Conservation (phyloP, 768 basidiomycete genomes). For the Paxillus rubicundulus region DNA sequence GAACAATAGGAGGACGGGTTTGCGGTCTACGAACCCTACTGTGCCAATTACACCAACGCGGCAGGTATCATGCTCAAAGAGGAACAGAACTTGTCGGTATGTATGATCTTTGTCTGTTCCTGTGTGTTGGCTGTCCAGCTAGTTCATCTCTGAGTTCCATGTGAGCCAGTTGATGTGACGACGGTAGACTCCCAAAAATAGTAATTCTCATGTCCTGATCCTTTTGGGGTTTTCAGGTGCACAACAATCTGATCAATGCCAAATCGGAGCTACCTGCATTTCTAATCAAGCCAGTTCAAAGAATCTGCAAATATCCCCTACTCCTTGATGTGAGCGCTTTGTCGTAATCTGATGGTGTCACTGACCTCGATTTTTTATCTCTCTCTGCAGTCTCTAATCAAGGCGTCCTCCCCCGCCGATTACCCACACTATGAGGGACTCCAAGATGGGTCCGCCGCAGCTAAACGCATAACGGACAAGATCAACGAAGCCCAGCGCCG, state of each 20-base stretch:
- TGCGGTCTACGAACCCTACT: constrained; percentile 94
- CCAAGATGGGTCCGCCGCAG: constrained; percentile 76
- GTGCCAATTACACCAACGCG: constrained; percentile 89
- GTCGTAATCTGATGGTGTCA: constrained; percentile 12
- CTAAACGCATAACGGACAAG: constrained; percentile 90
- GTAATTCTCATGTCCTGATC: constrained; percentile 14
- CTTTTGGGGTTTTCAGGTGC: constrained; percentile 44
- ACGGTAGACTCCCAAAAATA: constrained; percentile 24
- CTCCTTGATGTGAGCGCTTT: constrained; percentile 73
- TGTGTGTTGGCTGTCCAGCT: neutral
- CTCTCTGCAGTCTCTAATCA: constrained; percentile 61
- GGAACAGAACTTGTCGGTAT: constrained; percentile 81
- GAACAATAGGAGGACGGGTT: constrained; percentile 92
- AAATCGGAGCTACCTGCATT: constrained; percentile 93
- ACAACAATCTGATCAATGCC: constrained; percentile 83
- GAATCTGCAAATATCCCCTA: constrained; percentile 97
- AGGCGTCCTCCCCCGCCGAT: constrained; percentile 58
- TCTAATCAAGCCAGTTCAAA: constrained; percentile 97
- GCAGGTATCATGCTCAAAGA: constrained; percentile 82
- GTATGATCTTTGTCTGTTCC: constrained; percentile 32
- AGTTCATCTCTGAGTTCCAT: constrained; percentile 11
- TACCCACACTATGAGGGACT: constrained; percentile 80
- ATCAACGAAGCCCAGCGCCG: constrained; percentile 95
- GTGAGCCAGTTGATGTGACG: constrained; percentile 24
- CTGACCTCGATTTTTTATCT: constrained; percentile 8